Evolutionary conservation across 148 eudicot genomes (phyloP).

Genomic region (Euryodendron excelsum): DNA sequence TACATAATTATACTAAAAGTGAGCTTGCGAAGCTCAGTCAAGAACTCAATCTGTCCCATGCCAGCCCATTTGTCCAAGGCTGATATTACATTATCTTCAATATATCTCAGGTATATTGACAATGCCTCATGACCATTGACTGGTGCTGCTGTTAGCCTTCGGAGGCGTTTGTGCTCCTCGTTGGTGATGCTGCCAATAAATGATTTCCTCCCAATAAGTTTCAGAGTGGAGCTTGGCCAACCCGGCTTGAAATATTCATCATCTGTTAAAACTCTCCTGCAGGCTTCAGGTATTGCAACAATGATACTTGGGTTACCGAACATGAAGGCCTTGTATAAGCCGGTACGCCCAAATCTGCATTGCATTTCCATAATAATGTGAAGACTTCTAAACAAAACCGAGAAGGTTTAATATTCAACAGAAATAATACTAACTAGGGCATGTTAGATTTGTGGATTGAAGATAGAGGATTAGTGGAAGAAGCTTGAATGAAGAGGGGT

Average conservation of each 20-base stretch:
- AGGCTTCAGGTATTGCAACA: slow-evolving; percentile 55
- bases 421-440: neutral
- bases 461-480: too few relatives aligned
- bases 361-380: neutral
- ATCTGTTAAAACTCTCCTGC: slow-evolving; percentile 61
- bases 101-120: slow-evolving; percentile 52
- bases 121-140: slow-evolving; percentile 78
- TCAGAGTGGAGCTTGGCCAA: slow-evolving; percentile 64
- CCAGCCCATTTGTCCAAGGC: slow-evolving; percentile 59
- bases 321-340: slow-evolving; percentile 75
- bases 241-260: slow-evolving; percentile 81
- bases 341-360: slow-evolving; percentile 64
- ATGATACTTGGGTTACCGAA: slow-evolving; percentile 77
- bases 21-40: slow-evolving; percentile 60
- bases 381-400: too few relatives aligned
- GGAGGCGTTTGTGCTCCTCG: slow-evolving; percentile 74
- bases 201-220: slow-evolving; percentile 68
- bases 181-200: slow-evolving; percentile 55
- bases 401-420: too few relatives aligned
- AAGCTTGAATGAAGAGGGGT: too few relatives aligned
- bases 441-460: neutral
- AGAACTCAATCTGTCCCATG: slow-evolving; percentile 70
- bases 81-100: slow-evolving; percentile 45
- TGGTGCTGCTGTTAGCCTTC: slow-evolving; percentile 71
- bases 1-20: slow-evolving; percentile 73